Conservation (phyloP, 306 rosid species). For the Vigna radiata region DNA sequence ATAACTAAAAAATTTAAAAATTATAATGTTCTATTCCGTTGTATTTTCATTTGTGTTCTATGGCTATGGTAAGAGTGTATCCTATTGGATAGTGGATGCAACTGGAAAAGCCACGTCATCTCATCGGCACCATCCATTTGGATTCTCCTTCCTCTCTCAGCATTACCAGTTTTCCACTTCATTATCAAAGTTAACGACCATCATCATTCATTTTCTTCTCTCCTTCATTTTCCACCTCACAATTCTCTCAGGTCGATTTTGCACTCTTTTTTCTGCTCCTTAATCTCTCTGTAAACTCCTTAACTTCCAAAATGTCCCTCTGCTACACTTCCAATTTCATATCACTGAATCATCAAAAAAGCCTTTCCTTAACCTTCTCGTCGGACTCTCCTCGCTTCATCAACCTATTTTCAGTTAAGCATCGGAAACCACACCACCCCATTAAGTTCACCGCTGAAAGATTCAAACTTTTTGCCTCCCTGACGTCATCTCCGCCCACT, state of each 20-base stretch:
- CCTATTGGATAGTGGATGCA: conserved; percentile 1
- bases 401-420: conserved; percentile 58
- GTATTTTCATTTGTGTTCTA: no score
- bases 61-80: not conserved
- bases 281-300: conserved; percentile 18
- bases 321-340: conserved; percentile 61
- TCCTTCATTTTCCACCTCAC: conserved; percentile 43
- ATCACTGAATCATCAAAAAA: conserved; percentile 57
- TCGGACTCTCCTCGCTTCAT: conserved; percentile 64
- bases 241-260: conserved; percentile 32
- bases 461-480: conserved; percentile 57
- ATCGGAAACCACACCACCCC: conserved; percentile 42
- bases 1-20: no score
- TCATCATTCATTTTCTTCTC: conserved; percentile 28
- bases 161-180: not conserved
- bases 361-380: conserved; percentile 52
- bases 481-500: conserved; percentile 51
- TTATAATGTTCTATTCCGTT: no score
- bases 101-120: conserved; percentile 48
- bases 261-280: conserved; percentile 39
- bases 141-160: conserved; percentile 46
- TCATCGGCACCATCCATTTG: conserved; percentile 47
- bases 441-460: conserved; percentile 51
- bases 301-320: conserved; percentile 62
- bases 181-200: conserved; percentile 21